Evolutionary conservation across 148 eudicot genomes (phyloP), one percentile per base, ranked within the genome.

Genomic region (Agrostemma githago): DNA sequence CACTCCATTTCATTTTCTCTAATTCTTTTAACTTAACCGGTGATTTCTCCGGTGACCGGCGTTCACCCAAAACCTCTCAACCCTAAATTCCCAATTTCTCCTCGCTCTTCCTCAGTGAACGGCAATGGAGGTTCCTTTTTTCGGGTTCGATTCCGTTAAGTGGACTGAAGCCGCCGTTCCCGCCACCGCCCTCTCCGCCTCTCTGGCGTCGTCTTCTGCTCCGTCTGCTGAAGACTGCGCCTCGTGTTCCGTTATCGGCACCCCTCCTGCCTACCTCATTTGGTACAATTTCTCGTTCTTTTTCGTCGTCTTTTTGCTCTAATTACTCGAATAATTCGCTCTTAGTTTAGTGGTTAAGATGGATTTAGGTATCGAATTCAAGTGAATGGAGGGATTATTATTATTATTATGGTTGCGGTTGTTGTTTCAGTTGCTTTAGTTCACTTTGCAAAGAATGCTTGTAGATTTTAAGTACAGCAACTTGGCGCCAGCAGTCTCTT

Each of bases 81-180:
- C 11, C 53, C 53, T 48, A 26, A 26, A 26, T 26, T 1, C 34
- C 34, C 34, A 26, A 26, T 26, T 26, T 26, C 34, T 26, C 34
- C 34, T 5, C 14, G 14, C 53, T 48, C 11, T 48, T 3, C 53
- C 3, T 48, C 53, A 12, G 56, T 51, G 15, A 51, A 15, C 64
- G 15, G 97, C 93, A 39, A 88, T 80, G 86, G 99, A 95, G 77
- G 97, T 95, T 21, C 97, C 96, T 17, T 77, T 89, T 46, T 61
- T 83, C 56, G 85, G 82, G 72, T 86, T 86, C 59, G 90, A 92
- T 77, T 84, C 89, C 19, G 54, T 90, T 19, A 87, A 89, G 75
- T 95, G 93, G 97, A 46, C 75, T 74, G 85, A 87, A 62, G 79
- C 90, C 26, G 80, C 92, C 11, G 81, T 89, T 66, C 89, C 97